These are phyloP conservation scores for Lonicera japonica DNA, from an alignment of 129 eudicot genomes.

Conservation along the genomic window DNA sequence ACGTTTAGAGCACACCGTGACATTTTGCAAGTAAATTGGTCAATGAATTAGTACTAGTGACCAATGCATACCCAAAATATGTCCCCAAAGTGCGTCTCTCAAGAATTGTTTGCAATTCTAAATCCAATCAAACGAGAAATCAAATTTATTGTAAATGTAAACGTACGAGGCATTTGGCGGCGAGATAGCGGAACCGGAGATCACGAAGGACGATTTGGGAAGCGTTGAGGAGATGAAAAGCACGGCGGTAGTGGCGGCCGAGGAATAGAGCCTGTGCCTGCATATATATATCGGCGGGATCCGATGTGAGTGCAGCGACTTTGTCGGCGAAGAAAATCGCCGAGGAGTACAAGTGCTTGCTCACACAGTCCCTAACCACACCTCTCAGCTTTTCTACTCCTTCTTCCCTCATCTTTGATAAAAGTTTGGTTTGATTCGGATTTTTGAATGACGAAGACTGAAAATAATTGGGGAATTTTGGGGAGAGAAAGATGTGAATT, in stretches of 20 bases:
- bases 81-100: no score
- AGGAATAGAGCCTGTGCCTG: constrained; percentile 95
- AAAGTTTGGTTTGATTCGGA: not conserved
- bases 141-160: no score
- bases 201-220: constrained; percentile 85
- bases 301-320: constrained; percentile 91
- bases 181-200: constrained; percentile 90
- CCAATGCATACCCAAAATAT: no score
- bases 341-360: constrained; percentile 93
- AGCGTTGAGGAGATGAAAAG: constrained; percentile 89
- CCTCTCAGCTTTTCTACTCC: constrained; percentile 82
- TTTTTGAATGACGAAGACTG: no score
- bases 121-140: no score
- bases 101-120: no score
- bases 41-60: no score
- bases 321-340: constrained; percentile 98
- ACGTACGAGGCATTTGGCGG: constrained; percentile 85
- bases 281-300: constrained; percentile 93
- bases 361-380: constrained; percentile 82
- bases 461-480: no score
- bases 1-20: no score
- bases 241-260: constrained; percentile 96
- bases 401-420: constrained; percentile 64
- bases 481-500: no score
- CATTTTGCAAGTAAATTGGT: no score